These are phyloP conservation scores for Erucastrum elatum DNA, from an alignment of 345 rosid species.

Conservation along the genomic window DNA sequence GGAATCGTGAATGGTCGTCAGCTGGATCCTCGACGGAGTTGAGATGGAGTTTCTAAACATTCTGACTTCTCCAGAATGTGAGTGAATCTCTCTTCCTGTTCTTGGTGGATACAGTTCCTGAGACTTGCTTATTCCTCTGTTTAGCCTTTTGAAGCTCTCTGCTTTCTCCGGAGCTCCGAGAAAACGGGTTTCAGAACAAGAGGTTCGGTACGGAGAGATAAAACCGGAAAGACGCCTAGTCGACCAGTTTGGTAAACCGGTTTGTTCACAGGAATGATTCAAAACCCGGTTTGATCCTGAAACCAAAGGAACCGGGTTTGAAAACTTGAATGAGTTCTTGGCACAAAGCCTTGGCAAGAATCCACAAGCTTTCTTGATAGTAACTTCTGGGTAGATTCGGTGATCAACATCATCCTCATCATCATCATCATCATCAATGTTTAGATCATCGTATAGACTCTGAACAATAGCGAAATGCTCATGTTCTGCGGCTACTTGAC, in stretches of 20 bases:
- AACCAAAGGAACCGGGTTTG: constrained; percentile 49
- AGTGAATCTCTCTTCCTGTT: constrained; percentile 46
- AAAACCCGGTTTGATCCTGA: constrained; percentile 33
- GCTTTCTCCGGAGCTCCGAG: constrained; percentile 47
- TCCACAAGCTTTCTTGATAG: constrained; percentile 64
- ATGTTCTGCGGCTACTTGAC: constrained; percentile 36
- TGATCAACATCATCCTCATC: constrained; percentile 43
- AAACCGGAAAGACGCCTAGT: constrained; percentile 49
- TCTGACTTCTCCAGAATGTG: constrained; percentile 38
- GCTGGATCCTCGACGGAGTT: constrained; percentile 39
- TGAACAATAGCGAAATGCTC: constrained; percentile 40
- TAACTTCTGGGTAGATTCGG: constrained; percentile 11
- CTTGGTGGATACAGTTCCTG: constrained; percentile 53
- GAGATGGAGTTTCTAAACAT: constrained; percentile 31
- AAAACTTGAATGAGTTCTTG: constrained; percentile 57
- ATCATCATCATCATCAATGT: constrained; percentile 51
- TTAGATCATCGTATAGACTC: constrained; percentile 43
- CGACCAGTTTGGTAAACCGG: constrained; percentile 37
- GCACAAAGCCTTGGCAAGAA: constrained; percentile 76
- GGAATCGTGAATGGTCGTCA: constrained; percentile 16
- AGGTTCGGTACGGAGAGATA: constrained; percentile 56
- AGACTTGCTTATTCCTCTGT: constrained; percentile 49
- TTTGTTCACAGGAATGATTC: constrained; percentile 25
- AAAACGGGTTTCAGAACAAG: constrained; percentile 30
- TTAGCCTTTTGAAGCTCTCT: constrained; percentile 46